phyloP scores from a whole-genome alignment of 2,329 filamentous ascomycete species.

The Grosmannia clavigera region DNA sequence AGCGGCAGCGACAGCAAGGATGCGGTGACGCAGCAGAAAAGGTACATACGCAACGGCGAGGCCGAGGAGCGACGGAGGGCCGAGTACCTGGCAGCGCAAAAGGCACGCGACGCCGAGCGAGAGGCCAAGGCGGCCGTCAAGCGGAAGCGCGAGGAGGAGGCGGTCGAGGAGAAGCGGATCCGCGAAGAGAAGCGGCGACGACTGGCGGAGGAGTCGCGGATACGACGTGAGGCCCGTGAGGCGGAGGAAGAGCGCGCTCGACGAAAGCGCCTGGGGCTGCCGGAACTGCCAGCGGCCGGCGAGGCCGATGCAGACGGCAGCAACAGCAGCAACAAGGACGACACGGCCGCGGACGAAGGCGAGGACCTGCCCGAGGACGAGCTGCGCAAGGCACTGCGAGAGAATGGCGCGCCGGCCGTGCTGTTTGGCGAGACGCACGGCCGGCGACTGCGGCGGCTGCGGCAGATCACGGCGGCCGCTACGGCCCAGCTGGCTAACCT shows the following conservation, averaged over 20 bases:
- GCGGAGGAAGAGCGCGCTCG: constrained; percentile 59
- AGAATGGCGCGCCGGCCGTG: constrained; percentile 56
- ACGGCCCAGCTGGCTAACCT: constrained; percentile 27
- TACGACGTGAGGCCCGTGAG: constrained; percentile 58
- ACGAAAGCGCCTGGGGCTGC: constrained; percentile 67
- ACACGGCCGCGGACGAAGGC: constrained; percentile 25
- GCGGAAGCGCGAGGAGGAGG: constrained; percentile 81
- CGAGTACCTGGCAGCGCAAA: constrained; percentile 73
- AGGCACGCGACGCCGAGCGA: constrained; percentile 58
- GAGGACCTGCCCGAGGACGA: constrained; percentile 56
- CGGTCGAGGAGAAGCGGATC: constrained; percentile 51
- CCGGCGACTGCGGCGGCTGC: constrained; percentile 58
- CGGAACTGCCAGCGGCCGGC: constrained; percentile 46
- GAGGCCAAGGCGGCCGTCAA: constrained; percentile 61
- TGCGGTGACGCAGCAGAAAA: constrained; percentile 38
- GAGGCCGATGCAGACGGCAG: constrained; percentile 25
- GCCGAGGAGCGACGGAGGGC: constrained; percentile 70
- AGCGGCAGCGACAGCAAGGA: constrained; percentile 17
- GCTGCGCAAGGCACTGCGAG: constrained; percentile 54
- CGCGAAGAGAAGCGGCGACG: constrained; percentile 72
- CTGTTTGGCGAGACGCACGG: constrained; percentile 75
- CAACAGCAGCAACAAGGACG: constrained; percentile 18
- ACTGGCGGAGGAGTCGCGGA: constrained; percentile 69
- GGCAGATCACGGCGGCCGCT: constrained; percentile 48
- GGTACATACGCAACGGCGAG: constrained; percentile 78